Evolutionary conservation across 345 rosid genomes (phyloP), one percentile per base, ranked within the genome.

Genomic region (Passiflora organensis): DNA sequence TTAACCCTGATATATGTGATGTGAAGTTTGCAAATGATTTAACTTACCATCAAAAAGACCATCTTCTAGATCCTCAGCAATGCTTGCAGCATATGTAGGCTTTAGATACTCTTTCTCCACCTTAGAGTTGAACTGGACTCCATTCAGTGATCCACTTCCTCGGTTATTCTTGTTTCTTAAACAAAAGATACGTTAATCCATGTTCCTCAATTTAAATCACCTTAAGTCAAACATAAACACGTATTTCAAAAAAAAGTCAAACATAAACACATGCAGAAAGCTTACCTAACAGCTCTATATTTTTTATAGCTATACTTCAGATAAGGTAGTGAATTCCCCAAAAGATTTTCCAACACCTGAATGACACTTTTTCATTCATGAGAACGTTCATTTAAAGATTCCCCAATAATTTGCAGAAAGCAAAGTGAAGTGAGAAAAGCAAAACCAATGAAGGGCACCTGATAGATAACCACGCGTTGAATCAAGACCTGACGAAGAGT

Each of bases 91-190:
- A 70, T 91, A 91, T 28, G 80, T 37, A 19, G 95, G 86, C 59
- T 91, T 87, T 62, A 91, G 70, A 79, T 73, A 87, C 67, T 91
- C 97, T 70, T 91, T 91, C 81, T 91, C 97, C 56, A 87, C 96
- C 81, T 95, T 83, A 48, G 81, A 73, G 11, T 75, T 66, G 64
- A 85, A 78, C 50, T 56, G 86, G 54, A 83, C 60, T 53, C 73
- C 83, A 22, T 70, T 67, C 19, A 76, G 58, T 42, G 74, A 68
- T 56, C 83, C 82, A 38, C 72, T 76, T 39, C 71, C 80, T 2
- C 32, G 25, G 51, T 72, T 83, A 68, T 79, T 80, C 80, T 87
- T 91, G 60, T 76, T 78, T 76, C 96, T 91, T 64, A 53, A 63
- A 24, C 42, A 11, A 10, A 8, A 15, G 36, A 18, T 25, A 10